Evolutionary conservation across 306 rosid genomes (phyloP).

Genomic region (Alnus glutinosa): DNA sequence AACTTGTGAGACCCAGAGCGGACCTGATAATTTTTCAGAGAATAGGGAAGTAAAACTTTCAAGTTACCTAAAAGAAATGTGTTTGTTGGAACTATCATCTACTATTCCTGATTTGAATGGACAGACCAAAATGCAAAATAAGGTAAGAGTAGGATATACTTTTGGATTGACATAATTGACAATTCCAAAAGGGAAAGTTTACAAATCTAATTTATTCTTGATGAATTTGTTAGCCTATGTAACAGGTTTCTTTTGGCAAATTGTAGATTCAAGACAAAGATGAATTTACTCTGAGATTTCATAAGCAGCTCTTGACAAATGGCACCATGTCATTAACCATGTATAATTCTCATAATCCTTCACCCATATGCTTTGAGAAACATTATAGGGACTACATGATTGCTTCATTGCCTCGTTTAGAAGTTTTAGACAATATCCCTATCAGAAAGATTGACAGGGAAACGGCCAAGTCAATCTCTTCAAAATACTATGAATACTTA

Average conservation of each 20-base stretch:
- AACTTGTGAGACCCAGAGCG: conserved; percentile 46
- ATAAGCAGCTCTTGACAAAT: conserved; percentile 41
- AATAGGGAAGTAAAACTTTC: conserved; percentile 52
- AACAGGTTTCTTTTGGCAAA: conserved; percentile 34
- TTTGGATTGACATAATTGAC: background rate
- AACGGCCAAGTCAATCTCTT: conserved; percentile 49
- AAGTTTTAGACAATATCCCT: conserved; percentile 62
- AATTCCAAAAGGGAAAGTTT: background rate
- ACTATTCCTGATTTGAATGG: conserved; percentile 41
- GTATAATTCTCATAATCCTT: conserved; percentile 63
- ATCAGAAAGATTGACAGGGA: conserved; percentile 63
- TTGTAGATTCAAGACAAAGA: conserved; percentile 49
- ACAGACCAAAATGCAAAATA: conserved; percentile 42
- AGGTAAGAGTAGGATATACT: conserved; percentile 39
- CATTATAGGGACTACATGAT: conserved; percentile 80
- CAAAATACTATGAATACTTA: conserved; percentile 59
- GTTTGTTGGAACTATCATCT: conserved; percentile 34
- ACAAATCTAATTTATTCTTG: background rate
- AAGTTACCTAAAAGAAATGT: conserved; percentile 38
- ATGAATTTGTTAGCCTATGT: conserved; percentile 14
- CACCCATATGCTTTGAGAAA: conserved; percentile 78
- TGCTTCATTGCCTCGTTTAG: conserved; percentile 65
- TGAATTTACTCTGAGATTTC: conserved; percentile 30
- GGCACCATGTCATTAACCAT: conserved; percentile 36
- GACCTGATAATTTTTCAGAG: conserved; percentile 60